Conservation (phyloP, 148 eudicot genomes). For the Spergularia marina region DNA sequence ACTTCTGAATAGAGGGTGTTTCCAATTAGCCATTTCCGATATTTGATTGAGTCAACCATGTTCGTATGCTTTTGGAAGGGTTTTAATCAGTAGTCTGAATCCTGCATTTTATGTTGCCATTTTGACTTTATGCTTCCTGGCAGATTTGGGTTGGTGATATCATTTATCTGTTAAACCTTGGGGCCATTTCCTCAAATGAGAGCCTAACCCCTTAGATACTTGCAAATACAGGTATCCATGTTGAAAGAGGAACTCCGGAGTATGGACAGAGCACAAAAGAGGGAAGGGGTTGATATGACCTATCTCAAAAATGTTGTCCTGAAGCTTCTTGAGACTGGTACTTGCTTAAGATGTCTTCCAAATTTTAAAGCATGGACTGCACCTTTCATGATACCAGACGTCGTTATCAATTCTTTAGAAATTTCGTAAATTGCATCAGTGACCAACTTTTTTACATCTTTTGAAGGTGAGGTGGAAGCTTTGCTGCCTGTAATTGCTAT, state of each 20-base stretch:
- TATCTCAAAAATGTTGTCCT: slow-evolving; percentile 91
- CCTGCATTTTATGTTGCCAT: background rate
- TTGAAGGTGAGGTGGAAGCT: slow-evolving; percentile 90
- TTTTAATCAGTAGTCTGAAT: background rate
- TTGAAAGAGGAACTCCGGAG: slow-evolving; percentile 90
- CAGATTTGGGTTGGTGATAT: background rate
- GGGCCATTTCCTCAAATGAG: background rate
- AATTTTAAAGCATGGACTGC: slow-evolving; percentile 6
- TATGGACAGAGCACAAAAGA: slow-evolving; percentile 83
- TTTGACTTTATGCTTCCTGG: background rate
- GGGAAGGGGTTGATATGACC: slow-evolving; percentile 99
- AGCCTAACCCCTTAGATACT: slow-evolving; percentile 6
- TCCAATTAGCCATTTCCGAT: background rate
- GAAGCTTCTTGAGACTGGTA: slow-evolving; percentile 99
- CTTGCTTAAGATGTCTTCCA: slow-evolving; percentile 1
- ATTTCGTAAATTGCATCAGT: background rate
- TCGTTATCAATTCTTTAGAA: background rate
- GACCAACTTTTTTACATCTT: slow-evolving; percentile 13
- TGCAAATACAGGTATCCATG: slow-evolving; percentile 70
- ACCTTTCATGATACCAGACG: background rate
- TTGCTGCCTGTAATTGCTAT: slow-evolving; percentile 90
- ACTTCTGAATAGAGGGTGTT: background rate
- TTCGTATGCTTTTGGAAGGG: background rate
- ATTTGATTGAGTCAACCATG: background rate
- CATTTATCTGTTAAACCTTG: background rate